Conservation (phyloP, 2,329 filamentous ascomycete genomes). For the Fusarium cyanostomum region DNA sequence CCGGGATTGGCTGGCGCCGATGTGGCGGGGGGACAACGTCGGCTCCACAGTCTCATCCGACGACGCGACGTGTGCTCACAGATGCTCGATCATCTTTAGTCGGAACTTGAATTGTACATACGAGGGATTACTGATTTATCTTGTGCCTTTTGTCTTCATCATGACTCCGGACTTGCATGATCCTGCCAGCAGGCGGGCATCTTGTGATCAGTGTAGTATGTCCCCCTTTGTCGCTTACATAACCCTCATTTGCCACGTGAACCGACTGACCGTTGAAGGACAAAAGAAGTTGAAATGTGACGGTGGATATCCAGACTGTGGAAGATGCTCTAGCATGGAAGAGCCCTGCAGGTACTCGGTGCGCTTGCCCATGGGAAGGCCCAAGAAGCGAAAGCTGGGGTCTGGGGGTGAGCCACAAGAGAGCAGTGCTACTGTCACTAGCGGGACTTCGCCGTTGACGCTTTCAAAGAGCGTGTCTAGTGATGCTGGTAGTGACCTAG, state of each 20-base stretch:
- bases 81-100: slow-evolving; percentile 3
- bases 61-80: slow-evolving; percentile 18
- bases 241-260: not conserved
- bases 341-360: slow-evolving; percentile 39
- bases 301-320: slow-evolving; percentile 34
- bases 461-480: slow-evolving; percentile 7
- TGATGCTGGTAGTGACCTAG: slow-evolving; percentile 20
- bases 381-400: slow-evolving; percentile 38
- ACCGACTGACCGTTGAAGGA: slow-evolving; percentile 28
- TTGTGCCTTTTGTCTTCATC: not conserved
- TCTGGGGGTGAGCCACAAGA: slow-evolving; percentile 14
- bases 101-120: not conserved
- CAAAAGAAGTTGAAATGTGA: slow-evolving; percentile 44
- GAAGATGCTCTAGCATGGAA: slow-evolving; percentile 22
- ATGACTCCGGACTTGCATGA: slow-evolving; percentile 28
- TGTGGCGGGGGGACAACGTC: slow-evolving; percentile 23
- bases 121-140: not conserved
- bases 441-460: slow-evolving; percentile 16
- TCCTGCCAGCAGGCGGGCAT: slow-evolving; percentile 35
- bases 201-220: slow-evolving; percentile 42
- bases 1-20: slow-evolving; percentile 29
- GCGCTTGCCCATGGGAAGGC: slow-evolving; percentile 39
- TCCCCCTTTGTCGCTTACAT: slow-evolving; percentile 5
- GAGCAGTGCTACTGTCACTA: slow-evolving; percentile 3
- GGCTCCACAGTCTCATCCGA: slow-evolving; percentile 25